A percentile compares a stretch with the other conserved stretches of the same genome.
These are phyloP conservation scores for Hyphodiscus sp. DNA, from an alignment of 2,329 filamentous ascomycete species.

Conservation along the genomic window DNA sequence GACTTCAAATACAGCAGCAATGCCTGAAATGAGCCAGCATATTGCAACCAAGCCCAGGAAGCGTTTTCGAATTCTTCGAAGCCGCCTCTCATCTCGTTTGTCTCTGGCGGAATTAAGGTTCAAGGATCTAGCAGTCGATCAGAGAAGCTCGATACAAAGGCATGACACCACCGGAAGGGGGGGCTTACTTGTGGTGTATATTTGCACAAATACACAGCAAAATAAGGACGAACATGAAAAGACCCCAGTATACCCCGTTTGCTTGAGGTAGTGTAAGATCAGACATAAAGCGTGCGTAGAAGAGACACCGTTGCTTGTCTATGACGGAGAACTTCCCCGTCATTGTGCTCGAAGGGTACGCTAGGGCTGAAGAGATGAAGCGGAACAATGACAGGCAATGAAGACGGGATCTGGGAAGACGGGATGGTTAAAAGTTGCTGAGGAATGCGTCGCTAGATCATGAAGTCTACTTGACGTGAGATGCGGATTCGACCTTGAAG, in stretches of 20 bases:
- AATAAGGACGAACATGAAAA: background rate
- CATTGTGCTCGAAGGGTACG: background rate
- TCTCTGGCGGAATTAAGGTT: background rate
- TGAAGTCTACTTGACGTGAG: background rate
- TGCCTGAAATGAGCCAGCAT: background rate
- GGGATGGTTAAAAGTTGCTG: background rate
- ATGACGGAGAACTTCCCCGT: background rate
- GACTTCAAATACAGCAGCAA: constrained; percentile 34
- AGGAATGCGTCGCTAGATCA: background rate
- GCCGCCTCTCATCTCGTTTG: background rate
- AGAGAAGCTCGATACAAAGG: background rate
- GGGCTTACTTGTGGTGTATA: background rate
- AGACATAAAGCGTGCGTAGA: background rate
- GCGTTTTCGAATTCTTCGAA: background rate
- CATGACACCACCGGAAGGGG: background rate
- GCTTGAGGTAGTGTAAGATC: background rate
- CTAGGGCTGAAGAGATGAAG: no score
- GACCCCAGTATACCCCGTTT: background rate
- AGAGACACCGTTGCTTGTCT: background rate
- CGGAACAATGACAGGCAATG: background rate
- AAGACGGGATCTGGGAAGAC: background rate
- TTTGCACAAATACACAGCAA: background rate
- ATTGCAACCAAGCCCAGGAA: background rate
- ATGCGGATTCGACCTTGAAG: no score
- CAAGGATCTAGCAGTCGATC: background rate